These are phyloP conservation scores for Mytilinidion resinicola DNA, from an alignment of 495 filamentous ascomycete species.

Conservation along the genomic window DNA sequence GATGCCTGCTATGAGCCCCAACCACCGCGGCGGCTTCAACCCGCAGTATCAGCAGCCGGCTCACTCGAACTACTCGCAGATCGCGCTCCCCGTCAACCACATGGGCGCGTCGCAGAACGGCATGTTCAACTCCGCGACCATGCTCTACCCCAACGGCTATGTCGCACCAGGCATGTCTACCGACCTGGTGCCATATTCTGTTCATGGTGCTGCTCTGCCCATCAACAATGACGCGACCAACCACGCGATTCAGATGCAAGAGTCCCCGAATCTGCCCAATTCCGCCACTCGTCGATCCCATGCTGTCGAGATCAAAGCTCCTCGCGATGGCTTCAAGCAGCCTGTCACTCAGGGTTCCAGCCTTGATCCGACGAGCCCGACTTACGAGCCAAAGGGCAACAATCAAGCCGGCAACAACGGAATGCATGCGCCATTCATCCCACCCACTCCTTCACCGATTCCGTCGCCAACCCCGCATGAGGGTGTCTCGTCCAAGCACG, in stretches of 20 bases:
- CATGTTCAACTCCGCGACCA: not conserved
- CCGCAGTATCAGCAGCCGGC: constrained; percentile 12
- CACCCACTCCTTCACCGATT: constrained; percentile 21
- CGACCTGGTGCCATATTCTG: no score
- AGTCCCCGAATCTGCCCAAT: not conserved
- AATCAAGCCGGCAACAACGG: not conserved
- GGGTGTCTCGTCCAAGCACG: not conserved
- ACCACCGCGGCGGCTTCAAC: not conserved
- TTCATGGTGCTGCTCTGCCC: no score
- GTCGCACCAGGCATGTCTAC: no score
- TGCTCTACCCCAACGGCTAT: not conserved
- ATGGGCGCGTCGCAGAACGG: not conserved
- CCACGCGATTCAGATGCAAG: not conserved
- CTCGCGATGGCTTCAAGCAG: constrained; percentile 16
- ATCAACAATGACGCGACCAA: no score
- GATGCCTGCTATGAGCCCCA: no score
- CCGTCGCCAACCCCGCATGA: constrained; percentile 3
- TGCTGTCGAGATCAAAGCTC: constrained; percentile 31
- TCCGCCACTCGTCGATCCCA: constrained; percentile 30
- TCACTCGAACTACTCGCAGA: not conserved
- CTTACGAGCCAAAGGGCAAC: constrained; percentile 25
- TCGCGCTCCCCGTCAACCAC: not conserved
- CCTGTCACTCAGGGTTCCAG: constrained; percentile 6
- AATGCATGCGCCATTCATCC: not conserved
- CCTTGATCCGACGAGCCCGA: constrained; percentile 35